These are phyloP conservation scores for Lomentospora prolificans DNA, from an alignment of 2,329 filamentous ascomycete genomes.

Conservation along the genomic window DNA sequence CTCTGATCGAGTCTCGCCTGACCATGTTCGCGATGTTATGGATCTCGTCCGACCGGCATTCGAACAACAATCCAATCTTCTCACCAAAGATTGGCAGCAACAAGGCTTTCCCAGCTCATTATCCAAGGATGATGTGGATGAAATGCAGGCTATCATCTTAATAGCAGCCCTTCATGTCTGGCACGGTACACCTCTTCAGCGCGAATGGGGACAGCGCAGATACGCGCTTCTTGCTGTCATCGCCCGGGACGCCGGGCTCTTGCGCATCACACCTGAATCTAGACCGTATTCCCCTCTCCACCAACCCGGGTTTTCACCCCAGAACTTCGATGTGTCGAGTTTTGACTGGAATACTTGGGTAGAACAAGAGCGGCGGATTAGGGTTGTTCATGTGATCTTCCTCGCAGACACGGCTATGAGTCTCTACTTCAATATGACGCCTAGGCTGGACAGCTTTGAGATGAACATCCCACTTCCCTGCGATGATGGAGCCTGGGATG, in stretches of 20 bases:
- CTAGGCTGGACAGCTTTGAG: slow-evolving; percentile 54
- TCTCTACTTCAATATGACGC: slow-evolving; percentile 61
- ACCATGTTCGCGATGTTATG: slow-evolving; percentile 59
- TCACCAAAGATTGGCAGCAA: slow-evolving; percentile 16
- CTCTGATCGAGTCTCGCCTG: slow-evolving; percentile 49
- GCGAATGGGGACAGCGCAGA: slow-evolving; percentile 50
- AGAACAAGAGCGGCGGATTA: slow-evolving; percentile 59
- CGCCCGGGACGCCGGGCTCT: slow-evolving; percentile 45
- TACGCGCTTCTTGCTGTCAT: slow-evolving; percentile 48
- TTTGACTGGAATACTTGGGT: slow-evolving; percentile 62
- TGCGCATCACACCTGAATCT: slow-evolving; percentile 40
- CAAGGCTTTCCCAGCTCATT: slow-evolving; percentile 5
- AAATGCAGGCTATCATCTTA: slow-evolving; percentile 57
- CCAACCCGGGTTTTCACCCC: slow-evolving; percentile 38
- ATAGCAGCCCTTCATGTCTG: slow-evolving; percentile 54
- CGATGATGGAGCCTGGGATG: slow-evolving; percentile 68
- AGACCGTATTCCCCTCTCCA: slow-evolving; percentile 50
- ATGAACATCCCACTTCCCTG: slow-evolving; percentile 58
- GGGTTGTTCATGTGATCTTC: slow-evolving; percentile 56
- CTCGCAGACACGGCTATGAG: slow-evolving; percentile 54
- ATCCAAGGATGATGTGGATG: slow-evolving; percentile 42
- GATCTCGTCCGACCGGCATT: slow-evolving; percentile 50
- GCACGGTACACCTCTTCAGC: slow-evolving; percentile 59
- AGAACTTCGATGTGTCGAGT: slow-evolving; percentile 34
- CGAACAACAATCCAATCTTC: slow-evolving; percentile 21